These are phyloP conservation scores for Metarhizium anisopliae DNA, from an alignment of 2,329 filamentous ascomycete genomes.

Conservation along the genomic window DNA sequence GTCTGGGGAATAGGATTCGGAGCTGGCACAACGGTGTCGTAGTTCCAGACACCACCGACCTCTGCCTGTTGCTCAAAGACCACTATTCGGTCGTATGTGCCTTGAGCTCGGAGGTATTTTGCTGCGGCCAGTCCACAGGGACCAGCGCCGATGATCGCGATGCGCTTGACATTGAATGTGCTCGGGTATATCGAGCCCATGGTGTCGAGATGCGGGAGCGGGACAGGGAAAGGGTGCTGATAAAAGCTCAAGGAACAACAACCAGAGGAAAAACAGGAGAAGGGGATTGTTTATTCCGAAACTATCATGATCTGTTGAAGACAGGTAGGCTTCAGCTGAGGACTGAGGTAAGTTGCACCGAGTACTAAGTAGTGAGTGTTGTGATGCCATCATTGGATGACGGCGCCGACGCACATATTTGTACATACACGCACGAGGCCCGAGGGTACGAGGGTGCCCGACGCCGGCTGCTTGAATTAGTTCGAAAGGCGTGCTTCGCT, in stretches of 20 bases:
- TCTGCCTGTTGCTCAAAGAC: constrained; percentile 74
- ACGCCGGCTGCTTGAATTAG: no score
- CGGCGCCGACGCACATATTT: no score
- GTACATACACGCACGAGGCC: no score
- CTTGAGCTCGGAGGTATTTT: constrained; percentile 69
- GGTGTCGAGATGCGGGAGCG: background rate
- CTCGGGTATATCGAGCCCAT: constrained; percentile 21
- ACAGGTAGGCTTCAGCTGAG: no score
- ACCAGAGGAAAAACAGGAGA: no score
- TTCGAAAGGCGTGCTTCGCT: no score
- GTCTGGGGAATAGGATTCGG: constrained; percentile 57
- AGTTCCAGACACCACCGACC: constrained; percentile 82
- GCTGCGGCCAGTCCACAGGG: constrained; percentile 70
- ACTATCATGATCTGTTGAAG: no score
- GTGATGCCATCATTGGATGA: no score
- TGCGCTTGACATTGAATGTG: constrained; percentile 42
- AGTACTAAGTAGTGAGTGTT: no score
- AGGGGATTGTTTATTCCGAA: no score
- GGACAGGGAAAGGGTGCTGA: background rate
- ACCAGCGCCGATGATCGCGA: constrained; percentile 78
- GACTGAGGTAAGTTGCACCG: no score
- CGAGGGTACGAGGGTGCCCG: no score
- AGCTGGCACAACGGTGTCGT: constrained; percentile 44
- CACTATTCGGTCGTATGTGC: constrained; percentile 56
- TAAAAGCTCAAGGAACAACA: background rate